A percentile compares a stretch with the other conserved stretches of the same genome.
phyloP scores from a whole-genome alignment of 2,329 filamentous ascomycete genomes.

The Chrysoporthe puriensis region DNA sequence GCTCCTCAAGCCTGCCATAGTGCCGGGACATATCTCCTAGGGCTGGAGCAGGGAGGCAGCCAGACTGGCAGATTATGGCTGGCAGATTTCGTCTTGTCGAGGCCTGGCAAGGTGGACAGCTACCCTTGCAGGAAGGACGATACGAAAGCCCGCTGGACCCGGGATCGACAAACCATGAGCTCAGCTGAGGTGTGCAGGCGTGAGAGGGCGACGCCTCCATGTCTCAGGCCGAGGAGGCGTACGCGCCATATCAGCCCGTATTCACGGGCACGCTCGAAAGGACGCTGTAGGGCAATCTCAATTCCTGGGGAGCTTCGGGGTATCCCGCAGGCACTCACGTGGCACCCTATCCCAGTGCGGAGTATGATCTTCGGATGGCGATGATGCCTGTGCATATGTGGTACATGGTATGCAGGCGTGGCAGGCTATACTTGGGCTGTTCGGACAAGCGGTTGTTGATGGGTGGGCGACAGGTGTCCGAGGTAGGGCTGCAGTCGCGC shows the following conservation, averaged over 20 bases:
- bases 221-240: neutral
- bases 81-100: too few relatives aligned
- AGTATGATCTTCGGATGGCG: too few relatives aligned
- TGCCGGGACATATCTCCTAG: too few relatives aligned
- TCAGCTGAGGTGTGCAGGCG: neutral
- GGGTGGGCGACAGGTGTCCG: constrained; percentile 25
- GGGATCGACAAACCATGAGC: neutral
- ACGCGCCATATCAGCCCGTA: neutral
- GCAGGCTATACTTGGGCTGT: too few relatives aligned
- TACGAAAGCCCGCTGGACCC: neutral
- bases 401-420: too few relatives aligned
- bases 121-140: neutral
- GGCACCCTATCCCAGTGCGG: too few relatives aligned
- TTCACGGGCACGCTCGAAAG: neutral
- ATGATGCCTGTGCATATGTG: too few relatives aligned
- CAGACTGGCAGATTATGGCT: too few relatives aligned
- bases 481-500: constrained; percentile 1
- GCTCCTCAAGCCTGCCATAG: too few relatives aligned
- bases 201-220: neutral
- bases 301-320: neutral
- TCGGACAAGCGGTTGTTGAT: neutral
- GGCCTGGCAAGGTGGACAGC: neutral
- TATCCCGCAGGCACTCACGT: too few relatives aligned
- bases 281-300: neutral
- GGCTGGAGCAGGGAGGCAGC: too few relatives aligned